These are phyloP conservation scores for Terana coerulea DNA, from an alignment of 768 basidiomycete species.

Conservation along the genomic window DNA sequence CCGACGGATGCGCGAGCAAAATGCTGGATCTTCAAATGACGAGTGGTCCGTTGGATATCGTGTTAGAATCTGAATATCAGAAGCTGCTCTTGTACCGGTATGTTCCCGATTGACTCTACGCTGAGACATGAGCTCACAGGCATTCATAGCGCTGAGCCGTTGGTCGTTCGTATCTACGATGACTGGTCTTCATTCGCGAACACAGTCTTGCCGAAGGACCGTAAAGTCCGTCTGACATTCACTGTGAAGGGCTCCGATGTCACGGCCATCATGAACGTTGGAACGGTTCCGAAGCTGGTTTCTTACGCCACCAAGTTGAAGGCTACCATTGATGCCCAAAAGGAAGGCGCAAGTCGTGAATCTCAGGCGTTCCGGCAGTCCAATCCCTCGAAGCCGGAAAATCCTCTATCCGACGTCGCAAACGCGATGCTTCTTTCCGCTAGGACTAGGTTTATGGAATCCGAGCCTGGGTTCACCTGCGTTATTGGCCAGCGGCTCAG, in stretches of 20 bases:
- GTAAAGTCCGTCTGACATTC: conserved; percentile 71
- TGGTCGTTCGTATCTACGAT: conserved; percentile 70
- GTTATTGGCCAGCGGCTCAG: conserved; percentile 72
- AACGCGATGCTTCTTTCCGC: conserved; percentile 80
- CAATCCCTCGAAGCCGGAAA: conserved; percentile 69
- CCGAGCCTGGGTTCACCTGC: conserved; percentile 54
- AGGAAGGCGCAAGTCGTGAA: conserved; percentile 73
- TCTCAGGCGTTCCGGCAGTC: conserved; percentile 75
- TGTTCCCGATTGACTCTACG: conserved; percentile 19
- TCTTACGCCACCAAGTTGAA: conserved; percentile 73
- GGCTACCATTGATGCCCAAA: conserved; percentile 67
- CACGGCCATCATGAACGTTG: conserved; percentile 61
- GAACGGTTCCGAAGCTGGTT: conserved; percentile 74
- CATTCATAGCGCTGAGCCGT: conserved; percentile 63
- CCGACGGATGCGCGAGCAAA: conserved; percentile 32
- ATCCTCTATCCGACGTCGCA: conserved; percentile 81
- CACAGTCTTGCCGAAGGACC: conserved; percentile 37
- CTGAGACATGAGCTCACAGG: not conserved
- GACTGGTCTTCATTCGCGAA: conserved; percentile 67
- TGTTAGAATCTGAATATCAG: conserved; percentile 75
- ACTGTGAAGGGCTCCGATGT: conserved; percentile 68
- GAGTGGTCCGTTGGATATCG: conserved; percentile 61
- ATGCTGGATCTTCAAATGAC: conserved; percentile 76
- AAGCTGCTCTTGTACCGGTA: conserved; percentile 74
- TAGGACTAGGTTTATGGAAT: conserved; percentile 65